Evolutionary conservation across 768 basidiomycete genomes (phyloP), one percentile per base, ranked within the genome.

Genomic region (Suillus paluster): DNA sequence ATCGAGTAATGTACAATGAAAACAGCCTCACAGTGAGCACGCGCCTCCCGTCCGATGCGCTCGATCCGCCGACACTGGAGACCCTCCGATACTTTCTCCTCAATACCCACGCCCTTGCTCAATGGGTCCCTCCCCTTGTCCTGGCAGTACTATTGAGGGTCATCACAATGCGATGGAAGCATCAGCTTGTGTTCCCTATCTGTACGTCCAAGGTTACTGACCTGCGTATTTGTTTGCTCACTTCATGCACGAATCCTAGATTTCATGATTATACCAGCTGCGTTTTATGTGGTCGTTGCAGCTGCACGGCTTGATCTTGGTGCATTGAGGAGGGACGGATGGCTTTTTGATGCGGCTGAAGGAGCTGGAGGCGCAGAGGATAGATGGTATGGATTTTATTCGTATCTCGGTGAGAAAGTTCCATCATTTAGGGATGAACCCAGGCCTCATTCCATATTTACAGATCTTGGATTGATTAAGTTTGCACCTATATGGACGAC

Each of bases 121-220:
- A 96, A 2, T 99, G 97, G 97, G 74, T 85, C 1, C 80, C 93
- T 2, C 94, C 97, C 0, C 78, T 97, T 34, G 76, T 74, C 3
- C 80, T 99, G 30, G 96, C 96, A 0, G 77, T 92, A 23, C 64
- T 93, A 3, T 77, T 99, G 57, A 82, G 96, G 56, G 59, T 93
- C 5, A 89, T 97, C 74, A 98, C 94, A 2, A 81, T 86, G 57
- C 84, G 81, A 63, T 93, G 79, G 76, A 85, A 90, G 44, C 94
- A 98, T 75, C 95, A 98, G 65, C 83, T 98, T 21, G 83, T 99
- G 69, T 96, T 99, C 72, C 97, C 97, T 2, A 76, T 86, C 36
- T 95, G 92, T 93, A 61, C 68, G 92, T 79, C 39, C 52, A 8
- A 6, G 34, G 1, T 19, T 4, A 11, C 75, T 74, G 66, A 67